Conservation (phyloP, 164 flowering plant species). For the Brasenia schreberi region DNA sequence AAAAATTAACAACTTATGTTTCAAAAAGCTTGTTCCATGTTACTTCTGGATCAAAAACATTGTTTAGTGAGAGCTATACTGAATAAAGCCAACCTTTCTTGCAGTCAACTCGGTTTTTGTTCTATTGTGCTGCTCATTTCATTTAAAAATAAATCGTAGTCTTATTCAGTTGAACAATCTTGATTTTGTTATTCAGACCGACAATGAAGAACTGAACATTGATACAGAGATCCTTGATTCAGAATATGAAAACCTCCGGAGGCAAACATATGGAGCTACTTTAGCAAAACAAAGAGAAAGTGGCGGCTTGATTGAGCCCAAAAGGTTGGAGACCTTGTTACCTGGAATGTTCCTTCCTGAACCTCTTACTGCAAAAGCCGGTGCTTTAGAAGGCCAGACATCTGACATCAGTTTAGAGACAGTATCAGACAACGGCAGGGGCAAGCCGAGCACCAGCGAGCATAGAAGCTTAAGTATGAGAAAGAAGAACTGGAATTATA, state of each 20-base stretch:
- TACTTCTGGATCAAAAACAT: no score
- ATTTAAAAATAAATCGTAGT: no score
- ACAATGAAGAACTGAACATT: constrained; percentile 11
- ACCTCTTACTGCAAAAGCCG: constrained; percentile 5
- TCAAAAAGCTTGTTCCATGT: no score
- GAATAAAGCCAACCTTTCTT: no score
- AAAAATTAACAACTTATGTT: no score
- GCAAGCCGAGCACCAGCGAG: constrained; percentile 14
- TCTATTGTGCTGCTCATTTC: no score
- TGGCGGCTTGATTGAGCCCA: constrained; percentile 58
- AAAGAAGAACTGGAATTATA: constrained; percentile 14
- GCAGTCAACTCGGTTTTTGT: no score
- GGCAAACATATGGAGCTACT: constrained; percentile 48
- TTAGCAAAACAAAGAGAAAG: constrained; percentile 53
- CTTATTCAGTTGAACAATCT: no score
- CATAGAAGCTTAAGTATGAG: constrained; percentile 17
- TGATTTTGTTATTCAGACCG: constrained; percentile 21
- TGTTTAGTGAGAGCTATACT: no score
- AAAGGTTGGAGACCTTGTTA: constrained; percentile 28
- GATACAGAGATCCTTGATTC: constrained; percentile 28
- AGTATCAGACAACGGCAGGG: constrained; percentile 16
- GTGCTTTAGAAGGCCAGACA: no score
- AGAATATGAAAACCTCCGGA: constrained; percentile 44
- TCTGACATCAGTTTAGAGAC: constrained; percentile 4
- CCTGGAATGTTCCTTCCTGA: constrained; percentile 64